phyloP scores from a whole-genome alignment of 73 alveolate genomes.

The Urostyla sp. region DNA sequence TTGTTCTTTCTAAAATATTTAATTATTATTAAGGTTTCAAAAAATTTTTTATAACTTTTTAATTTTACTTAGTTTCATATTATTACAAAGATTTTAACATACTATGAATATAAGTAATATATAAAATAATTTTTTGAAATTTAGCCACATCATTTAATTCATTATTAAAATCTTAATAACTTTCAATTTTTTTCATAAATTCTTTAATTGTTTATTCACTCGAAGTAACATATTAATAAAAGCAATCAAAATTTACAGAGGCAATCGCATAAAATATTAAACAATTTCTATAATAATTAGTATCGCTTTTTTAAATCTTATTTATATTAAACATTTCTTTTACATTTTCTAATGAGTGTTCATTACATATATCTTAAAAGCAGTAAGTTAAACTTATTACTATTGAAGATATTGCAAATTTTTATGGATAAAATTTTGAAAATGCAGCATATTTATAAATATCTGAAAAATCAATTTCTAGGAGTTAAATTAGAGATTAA shows the following conservation, averaged over 20 bases:
- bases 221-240: not conserved
- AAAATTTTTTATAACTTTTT: not conserved
- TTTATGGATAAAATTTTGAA: constrained; percentile 45
- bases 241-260: not conserved
- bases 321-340: constrained; percentile 22
- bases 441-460: constrained; percentile 32
- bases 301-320: not conserved
- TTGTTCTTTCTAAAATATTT: not conserved
- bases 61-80: not conserved
- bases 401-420: constrained; percentile 29
- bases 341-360: not conserved
- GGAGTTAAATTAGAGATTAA: constrained; percentile 1
- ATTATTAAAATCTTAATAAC: not conserved
- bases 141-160: not conserved
- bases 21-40: constrained; percentile 1
- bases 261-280: constrained; percentile 1
- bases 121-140: not conserved
- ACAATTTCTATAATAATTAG: constrained; percentile 24
- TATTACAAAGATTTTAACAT: not conserved
- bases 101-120: not conserved
- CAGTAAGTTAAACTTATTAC: not conserved
- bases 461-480: constrained; percentile 50
- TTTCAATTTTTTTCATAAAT: not conserved
- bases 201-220: not conserved
- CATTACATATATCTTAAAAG: constrained; percentile 1